These are phyloP conservation scores for Cenococcum geophilum DNA, from an alignment of 495 filamentous ascomycete genomes.

Conservation along the genomic window DNA sequence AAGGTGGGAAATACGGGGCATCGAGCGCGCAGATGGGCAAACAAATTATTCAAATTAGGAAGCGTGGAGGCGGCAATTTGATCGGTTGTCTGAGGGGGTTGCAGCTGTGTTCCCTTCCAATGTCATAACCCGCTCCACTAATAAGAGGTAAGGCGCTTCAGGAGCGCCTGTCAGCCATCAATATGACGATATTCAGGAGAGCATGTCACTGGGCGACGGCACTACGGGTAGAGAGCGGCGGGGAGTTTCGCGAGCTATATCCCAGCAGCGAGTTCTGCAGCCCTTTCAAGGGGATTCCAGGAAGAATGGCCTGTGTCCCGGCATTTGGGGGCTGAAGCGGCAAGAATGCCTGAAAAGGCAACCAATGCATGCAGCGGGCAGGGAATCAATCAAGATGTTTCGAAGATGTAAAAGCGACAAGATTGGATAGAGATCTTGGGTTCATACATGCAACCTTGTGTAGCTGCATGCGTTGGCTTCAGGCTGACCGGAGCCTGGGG, in stretches of 20 bases:
- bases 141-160: slow-evolving; percentile 16
- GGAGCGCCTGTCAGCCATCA: slow-evolving; percentile 1
- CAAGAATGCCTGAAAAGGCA: slow-evolving; percentile 3
- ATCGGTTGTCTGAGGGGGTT: neutral
- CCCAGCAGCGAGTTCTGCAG: slow-evolving; percentile 6
- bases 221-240: slow-evolving; percentile 7
- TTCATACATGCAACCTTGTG: slow-evolving; percentile 25
- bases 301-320: neutral
- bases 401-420: slow-evolving; percentile 7
- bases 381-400: slow-evolving; percentile 28
- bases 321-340: slow-evolving; percentile 8
- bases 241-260: slow-evolving; percentile 8
- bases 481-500: slow-evolving; percentile 28
- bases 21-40: neutral
- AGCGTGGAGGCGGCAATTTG: slow-evolving; percentile 1
- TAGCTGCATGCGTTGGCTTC: slow-evolving; percentile 31
- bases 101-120: slow-evolving; percentile 2
- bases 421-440: slow-evolving; percentile 28
- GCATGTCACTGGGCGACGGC: slow-evolving; percentile 10
- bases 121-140: neutral
- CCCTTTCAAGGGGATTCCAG: slow-evolving; percentile 11
- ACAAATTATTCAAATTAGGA: neutral
- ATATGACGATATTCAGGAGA: slow-evolving; percentile 31
- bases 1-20: neutral
- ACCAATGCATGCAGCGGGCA: slow-evolving; percentile 22